phyloP scores from a whole-genome alignment of 208 protist genomes.

The Leishmania tropica region DNA sequence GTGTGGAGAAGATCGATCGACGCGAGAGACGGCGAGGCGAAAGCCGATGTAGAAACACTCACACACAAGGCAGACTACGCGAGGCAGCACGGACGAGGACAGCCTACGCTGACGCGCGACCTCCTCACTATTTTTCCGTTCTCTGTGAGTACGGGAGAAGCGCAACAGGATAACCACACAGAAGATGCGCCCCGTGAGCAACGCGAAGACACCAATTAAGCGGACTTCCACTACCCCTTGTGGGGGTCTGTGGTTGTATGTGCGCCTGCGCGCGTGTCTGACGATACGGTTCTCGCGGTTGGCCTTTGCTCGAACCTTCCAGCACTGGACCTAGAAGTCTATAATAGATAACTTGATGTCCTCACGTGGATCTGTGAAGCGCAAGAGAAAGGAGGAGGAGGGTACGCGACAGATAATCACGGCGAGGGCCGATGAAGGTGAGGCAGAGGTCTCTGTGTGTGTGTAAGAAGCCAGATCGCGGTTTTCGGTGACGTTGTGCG shows the following conservation, averaged over 20 bases:
- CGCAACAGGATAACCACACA: neutral
- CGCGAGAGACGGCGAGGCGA: neutral
- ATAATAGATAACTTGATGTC: neutral
- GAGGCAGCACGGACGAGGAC: neutral
- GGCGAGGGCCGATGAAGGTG: neutral
- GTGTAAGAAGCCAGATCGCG: neutral
- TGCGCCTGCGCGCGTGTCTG: neutral
- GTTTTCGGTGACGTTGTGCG: neutral
- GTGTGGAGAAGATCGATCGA: neutral
- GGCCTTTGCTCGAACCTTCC: neutral
- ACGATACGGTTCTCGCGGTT: neutral
- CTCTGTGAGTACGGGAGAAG: neutral
- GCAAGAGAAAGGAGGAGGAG: neutral
- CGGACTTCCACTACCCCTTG: neutral
- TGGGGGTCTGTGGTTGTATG: neutral
- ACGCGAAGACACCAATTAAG: neutral
- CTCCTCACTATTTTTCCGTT: neutral
- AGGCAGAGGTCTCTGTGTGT: neutral
- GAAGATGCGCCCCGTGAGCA: neutral
- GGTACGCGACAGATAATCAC: neutral
- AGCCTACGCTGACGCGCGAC: neutral
- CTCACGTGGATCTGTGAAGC: neutral
- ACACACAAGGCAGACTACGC: neutral
- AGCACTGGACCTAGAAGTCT: neutral
- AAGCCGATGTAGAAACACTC: neutral